A percentile compares a stretch with the other conserved stretches of the same genome.
phyloP scores from a whole-genome alignment of 2,329 filamentous ascomycete genomes.

The Diplocarpon mali region DNA sequence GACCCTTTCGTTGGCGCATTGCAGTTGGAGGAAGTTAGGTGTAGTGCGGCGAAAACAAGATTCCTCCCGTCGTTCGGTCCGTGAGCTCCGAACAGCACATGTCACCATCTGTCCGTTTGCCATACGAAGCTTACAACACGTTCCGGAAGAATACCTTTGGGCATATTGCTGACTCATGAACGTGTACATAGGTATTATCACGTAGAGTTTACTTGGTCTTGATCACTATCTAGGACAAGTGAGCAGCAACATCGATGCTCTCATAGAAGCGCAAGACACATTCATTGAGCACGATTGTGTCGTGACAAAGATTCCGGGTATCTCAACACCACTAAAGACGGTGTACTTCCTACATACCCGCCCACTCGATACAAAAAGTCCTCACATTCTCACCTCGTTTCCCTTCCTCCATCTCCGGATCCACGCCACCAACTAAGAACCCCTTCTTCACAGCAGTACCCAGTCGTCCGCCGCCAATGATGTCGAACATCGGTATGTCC shows the following conservation, averaged over 20 bases:
- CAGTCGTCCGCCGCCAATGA: constrained; percentile 76
- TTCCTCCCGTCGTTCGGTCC: constrained; percentile 7
- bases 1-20: constrained; percentile 3
- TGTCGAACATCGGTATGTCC: constrained; percentile 70
- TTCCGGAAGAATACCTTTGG: too few relatives aligned
- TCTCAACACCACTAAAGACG: too few relatives aligned
- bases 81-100: constrained; percentile 2
- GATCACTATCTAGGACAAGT: too few relatives aligned
- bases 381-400: constrained; percentile 39
- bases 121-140: too few relatives aligned
- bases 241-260: too few relatives aligned
- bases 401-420: constrained; percentile 27
- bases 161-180: too few relatives aligned
- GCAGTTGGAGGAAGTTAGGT: neutral
- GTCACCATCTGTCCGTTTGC: too few relatives aligned
- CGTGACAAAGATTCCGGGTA: too few relatives aligned
- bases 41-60: constrained; percentile 2
- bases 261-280: neutral
- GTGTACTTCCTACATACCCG: constrained; percentile 57
- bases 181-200: too few relatives aligned
- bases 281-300: neutral
- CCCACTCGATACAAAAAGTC: constrained; percentile 86
- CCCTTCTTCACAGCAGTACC: constrained; percentile 96
- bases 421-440: constrained; percentile 69
- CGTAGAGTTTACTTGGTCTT: too few relatives aligned